Evolutionary conservation across 2,329 filamentous ascomycete genomes (phyloP).

Genomic region (Lasiodiplodia gonubiensis): DNA sequence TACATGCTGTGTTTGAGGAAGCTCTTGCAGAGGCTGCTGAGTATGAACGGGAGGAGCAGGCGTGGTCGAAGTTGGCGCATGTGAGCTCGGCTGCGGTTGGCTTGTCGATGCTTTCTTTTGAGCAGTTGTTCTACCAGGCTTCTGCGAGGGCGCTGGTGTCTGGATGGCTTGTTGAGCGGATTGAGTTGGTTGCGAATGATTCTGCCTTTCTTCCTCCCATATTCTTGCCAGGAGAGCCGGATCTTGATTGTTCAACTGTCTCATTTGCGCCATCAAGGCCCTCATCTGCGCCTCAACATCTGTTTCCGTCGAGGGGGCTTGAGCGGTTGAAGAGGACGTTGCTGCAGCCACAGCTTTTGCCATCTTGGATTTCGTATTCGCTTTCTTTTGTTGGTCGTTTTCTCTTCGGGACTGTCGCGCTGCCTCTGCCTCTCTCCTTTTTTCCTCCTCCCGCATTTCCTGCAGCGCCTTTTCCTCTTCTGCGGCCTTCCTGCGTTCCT

Average conservation of each 20-base stretch:
- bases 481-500: slow-evolving; percentile 36
- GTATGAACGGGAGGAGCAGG: neutral
- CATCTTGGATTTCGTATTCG: slow-evolving; percentile 37
- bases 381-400: slow-evolving; percentile 29
- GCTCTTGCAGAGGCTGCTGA: neutral
- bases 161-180: neutral
- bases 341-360: slow-evolving; percentile 34
- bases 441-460: slow-evolving; percentile 26
- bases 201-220: slow-evolving; percentile 60
- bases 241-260: slow-evolving; percentile 61
- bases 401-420: slow-evolving; percentile 5
- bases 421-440: slow-evolving; percentile 32
- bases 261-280: slow-evolving; percentile 63
- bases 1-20: neutral
- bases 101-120: neutral
- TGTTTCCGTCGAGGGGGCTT: slow-evolving; percentile 18
- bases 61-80: neutral
- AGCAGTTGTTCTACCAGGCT: neutral
- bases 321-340: neutral
- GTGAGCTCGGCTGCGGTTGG: neutral
- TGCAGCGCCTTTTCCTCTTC: slow-evolving; percentile 32
- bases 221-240: slow-evolving; percentile 61
- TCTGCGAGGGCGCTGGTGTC: neutral
- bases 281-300: slow-evolving; percentile 56
- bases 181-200: slow-evolving; percentile 37